Percentiles rank a stretch among this genome's conserved stretches.
Evolutionary conservation across 805 yeast species (phyloP).

Genomic region (Wickerhamomyces xylosicus): DNA sequence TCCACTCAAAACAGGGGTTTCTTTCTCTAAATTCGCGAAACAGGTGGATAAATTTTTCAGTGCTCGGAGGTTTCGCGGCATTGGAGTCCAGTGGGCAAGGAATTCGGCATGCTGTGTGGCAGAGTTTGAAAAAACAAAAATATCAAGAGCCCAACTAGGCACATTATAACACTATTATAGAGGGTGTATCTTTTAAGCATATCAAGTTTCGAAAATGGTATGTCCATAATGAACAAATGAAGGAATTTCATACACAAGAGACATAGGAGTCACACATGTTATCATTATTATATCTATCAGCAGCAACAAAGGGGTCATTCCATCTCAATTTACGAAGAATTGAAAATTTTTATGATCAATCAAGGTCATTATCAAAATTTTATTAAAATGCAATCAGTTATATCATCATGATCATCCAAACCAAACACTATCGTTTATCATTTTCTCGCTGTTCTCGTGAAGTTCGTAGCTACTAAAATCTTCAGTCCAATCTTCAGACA

Average conservation of each 20-base stretch:
- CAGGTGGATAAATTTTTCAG: background rate
- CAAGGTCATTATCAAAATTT: too few species aligned
- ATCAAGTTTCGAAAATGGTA: constrained; percentile 1
- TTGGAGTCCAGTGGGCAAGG: background rate
- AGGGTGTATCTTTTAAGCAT: background rate
- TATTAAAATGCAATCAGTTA: too few species aligned
- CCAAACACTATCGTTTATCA: too few species aligned
- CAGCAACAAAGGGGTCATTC: background rate
- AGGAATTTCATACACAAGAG: background rate
- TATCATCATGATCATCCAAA: too few species aligned
- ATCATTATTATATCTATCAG: background rate
- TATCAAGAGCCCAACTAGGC: background rate
- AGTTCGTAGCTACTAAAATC: too few species aligned
- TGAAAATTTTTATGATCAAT: too few species aligned
- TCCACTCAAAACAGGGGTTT: background rate
- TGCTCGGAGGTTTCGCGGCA: background rate
- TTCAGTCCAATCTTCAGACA: too few species aligned
- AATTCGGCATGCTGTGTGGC: background rate
- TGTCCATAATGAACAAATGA: background rate
- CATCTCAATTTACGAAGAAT: too few species aligned
- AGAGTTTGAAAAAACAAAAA: constrained; percentile 1
- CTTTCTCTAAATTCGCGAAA: background rate
- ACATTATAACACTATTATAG: background rate
- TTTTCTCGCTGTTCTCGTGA: too few species aligned
- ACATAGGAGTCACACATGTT: too few species aligned